A percentile compares a stretch with the other conserved stretches of the same genome.
These are phyloP conservation scores for Eremochloa ophiuroides DNA, from an alignment of 176 grass and related monocot species.

Conservation along the genomic window DNA sequence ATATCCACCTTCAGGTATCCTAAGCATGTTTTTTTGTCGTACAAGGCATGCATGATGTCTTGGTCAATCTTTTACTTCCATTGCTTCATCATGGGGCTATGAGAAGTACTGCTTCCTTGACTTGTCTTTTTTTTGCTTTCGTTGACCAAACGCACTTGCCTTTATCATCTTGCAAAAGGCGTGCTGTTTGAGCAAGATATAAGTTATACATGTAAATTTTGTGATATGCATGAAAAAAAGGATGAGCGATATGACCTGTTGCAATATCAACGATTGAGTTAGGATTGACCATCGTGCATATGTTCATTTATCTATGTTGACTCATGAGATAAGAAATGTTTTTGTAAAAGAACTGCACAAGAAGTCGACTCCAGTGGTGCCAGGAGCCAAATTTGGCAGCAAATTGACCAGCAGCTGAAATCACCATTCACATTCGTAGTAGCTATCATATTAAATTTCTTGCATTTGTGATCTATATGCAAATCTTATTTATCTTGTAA, in stretches of 20 bases:
- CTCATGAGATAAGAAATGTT: neutral
- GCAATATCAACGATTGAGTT: neutral
- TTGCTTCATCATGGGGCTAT: neutral
- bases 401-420: neutral
- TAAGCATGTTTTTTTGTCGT: neutral
- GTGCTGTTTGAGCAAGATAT: constrained; percentile 8
- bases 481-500: neutral
- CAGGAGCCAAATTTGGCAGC: neutral
- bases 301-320: neutral
- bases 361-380: neutral
- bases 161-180: neutral
- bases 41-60: constrained; percentile 20
- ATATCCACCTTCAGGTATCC: neutral
- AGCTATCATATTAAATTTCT: neutral
- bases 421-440: constrained; percentile 14
- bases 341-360: neutral
- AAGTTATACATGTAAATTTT: neutral
- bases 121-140: neutral
- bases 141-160: constrained; percentile 9
- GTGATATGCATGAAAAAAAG: no score
- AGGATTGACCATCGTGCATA: neutral
- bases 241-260: neutral
- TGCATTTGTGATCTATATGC: neutral
- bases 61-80: constrained; percentile 3
- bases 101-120: constrained; percentile 7